phyloP scores from a whole-genome alignment of 164 flowering plant genomes.

The Umbilicus rupestris region DNA sequence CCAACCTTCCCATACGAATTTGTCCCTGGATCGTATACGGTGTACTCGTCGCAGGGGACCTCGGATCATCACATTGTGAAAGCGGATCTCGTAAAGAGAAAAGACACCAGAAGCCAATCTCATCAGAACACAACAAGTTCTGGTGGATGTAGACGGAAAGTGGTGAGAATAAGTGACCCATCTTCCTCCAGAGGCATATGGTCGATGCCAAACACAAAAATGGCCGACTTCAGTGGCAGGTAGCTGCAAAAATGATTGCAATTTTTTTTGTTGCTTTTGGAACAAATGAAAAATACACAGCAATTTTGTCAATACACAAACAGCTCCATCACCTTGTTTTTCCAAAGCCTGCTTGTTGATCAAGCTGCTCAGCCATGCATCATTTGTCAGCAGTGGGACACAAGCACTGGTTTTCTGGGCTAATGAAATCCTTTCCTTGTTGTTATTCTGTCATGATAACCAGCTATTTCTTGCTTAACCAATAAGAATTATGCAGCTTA shows the following conservation, averaged over 20 bases:
- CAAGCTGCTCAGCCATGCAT: too few relatives aligned
- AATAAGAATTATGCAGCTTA: too few relatives aligned
- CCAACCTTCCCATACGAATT: slow-evolving; percentile 60
- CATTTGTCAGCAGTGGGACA: too few relatives aligned
- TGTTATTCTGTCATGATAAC: too few relatives aligned
- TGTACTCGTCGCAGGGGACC: slow-evolving; percentile 86
- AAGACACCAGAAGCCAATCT: background rate
- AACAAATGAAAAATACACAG: too few relatives aligned
- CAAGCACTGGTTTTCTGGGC: too few relatives aligned
- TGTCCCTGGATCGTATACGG: slow-evolving; percentile 81
- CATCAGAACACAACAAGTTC: background rate
- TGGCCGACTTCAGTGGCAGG: background rate
- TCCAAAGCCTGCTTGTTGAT: too few relatives aligned
- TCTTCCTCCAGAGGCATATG: background rate
- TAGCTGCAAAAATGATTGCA: background rate
- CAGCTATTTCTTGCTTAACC: too few relatives aligned
- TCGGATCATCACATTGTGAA: slow-evolving; percentile 96
- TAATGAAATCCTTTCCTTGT: too few relatives aligned
- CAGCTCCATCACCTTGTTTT: too few relatives aligned
- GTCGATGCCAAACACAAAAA: background rate
- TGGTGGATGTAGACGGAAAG: background rate
- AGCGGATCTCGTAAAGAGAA: slow-evolving; percentile 43
- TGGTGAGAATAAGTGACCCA: background rate
- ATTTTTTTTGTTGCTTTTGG: background rate
- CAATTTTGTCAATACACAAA: too few relatives aligned